Evolutionary conservation across 2,329 filamentous ascomycete genomes (phyloP).

Genomic region (Epichloe festucae): DNA sequence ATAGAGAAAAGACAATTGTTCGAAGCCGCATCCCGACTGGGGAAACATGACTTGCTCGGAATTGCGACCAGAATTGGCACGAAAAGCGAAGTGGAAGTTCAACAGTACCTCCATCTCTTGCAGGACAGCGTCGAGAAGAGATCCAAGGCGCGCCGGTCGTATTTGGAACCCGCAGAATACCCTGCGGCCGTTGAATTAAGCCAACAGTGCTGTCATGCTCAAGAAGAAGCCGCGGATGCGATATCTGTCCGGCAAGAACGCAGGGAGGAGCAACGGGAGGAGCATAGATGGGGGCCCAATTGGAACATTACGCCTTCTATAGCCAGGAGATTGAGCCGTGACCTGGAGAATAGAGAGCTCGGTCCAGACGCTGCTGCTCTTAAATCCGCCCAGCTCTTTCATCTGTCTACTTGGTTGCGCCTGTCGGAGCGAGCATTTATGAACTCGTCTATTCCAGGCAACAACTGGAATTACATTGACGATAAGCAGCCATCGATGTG

Average conservation of each 20-base stretch:
- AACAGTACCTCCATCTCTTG: constrained; percentile 54
- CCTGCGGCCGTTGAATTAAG: constrained; percentile 64
- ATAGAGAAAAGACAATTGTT: constrained; percentile 63
- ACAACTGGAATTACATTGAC: constrained; percentile 54
- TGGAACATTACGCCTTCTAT: constrained; percentile 49
- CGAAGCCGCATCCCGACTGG: constrained; percentile 48
- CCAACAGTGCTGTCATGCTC: constrained; percentile 45
- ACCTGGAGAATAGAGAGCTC: constrained; percentile 1
- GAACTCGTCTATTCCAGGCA: constrained; percentile 49
- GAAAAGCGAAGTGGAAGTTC: constrained; percentile 65
- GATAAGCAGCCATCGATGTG: constrained; percentile 57
- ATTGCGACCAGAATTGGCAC: constrained; percentile 52
- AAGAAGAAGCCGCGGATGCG: constrained; percentile 57
- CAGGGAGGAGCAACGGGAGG: constrained; percentile 47
- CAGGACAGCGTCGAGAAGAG: constrained; percentile 32
- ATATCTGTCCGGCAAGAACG: constrained; percentile 51
- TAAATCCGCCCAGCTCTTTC: constrained; percentile 44
- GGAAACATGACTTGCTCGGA: constrained; percentile 45
- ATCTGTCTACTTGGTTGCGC: constrained; percentile 44
- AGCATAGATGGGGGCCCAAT: constrained; percentile 42
- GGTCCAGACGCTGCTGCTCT: constrained; percentile 16
- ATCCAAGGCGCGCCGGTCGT: constrained; percentile 17
- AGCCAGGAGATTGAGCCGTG: constrained; percentile 17
- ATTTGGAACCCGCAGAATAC: constrained; percentile 39
- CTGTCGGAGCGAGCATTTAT: constrained; percentile 61